Evolutionary conservation across 2,329 filamentous ascomycete genomes (phyloP).

Genomic region (Fusarium dlaminii): DNA sequence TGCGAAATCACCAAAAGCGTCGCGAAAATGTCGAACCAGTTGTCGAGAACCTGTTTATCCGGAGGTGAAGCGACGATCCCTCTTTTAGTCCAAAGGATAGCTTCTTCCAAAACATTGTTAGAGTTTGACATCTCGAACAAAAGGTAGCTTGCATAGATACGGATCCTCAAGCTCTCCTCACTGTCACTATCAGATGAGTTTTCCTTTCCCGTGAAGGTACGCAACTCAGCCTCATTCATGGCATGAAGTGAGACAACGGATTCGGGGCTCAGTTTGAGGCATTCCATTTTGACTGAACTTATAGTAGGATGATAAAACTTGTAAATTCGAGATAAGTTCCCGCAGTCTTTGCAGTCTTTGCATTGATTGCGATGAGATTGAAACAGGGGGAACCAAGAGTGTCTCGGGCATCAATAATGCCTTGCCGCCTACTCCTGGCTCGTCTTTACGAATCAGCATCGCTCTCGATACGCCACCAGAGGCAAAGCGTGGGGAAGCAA

Average conservation of each 20-base stretch:
- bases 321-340: fast-evolving
- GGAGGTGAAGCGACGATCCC: background rate
- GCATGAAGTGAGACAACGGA: background rate
- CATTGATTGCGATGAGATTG: background rate
- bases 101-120: background rate
- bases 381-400: background rate
- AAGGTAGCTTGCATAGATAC: background rate
- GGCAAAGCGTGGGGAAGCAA: background rate
- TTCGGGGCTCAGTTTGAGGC: background rate
- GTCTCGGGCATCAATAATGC: background rate
- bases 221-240: background rate
- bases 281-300: background rate
- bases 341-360: too few species aligned
- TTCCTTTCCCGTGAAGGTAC: background rate
- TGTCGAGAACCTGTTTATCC: background rate
- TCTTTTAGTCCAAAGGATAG: background rate
- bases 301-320: fast-evolving
- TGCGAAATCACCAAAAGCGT: background rate
- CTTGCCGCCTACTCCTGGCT: background rate
- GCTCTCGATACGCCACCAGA: background rate
- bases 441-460: background rate
- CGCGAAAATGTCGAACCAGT: background rate
- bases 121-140: background rate
- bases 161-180: background rate
- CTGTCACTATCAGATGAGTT: too few species aligned